Conservation (phyloP, 371 early-diverging fungal species). For the Phascolomyces articulosus region DNA sequence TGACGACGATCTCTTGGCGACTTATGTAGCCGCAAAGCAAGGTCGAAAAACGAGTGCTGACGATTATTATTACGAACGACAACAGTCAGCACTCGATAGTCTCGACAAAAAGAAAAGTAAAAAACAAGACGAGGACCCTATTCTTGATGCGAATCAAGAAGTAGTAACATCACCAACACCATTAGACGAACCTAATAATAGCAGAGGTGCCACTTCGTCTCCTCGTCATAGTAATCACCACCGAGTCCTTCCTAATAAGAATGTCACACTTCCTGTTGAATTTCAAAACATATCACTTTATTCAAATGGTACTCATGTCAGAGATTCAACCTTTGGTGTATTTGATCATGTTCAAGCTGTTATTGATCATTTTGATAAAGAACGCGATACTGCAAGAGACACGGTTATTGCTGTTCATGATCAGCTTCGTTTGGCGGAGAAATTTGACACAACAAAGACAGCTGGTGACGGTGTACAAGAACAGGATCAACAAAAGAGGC, state of each 20-base stretch:
- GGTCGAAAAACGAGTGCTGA: slow-evolving; percentile 21
- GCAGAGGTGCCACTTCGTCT: not conserved
- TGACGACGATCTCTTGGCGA: slow-evolving; percentile 37
- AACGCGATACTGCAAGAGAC: slow-evolving; percentile 48
- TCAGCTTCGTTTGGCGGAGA: slow-evolving; percentile 50
- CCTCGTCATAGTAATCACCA: not conserved
- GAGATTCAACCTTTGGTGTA: slow-evolving; percentile 24
- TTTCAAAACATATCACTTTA: not conserved
- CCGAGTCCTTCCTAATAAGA: not conserved
- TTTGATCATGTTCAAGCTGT: slow-evolving; percentile 51
- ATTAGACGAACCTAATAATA: slow-evolving; percentile 2
- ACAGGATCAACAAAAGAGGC: slow-evolving; percentile 11
- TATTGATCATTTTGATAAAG: slow-evolving; percentile 54
- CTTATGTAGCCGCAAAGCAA: slow-evolving; percentile 34
- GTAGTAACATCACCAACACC: not conserved
- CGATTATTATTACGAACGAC: slow-evolving; percentile 33
- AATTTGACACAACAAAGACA: slow-evolving; percentile 13
- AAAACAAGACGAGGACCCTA: not conserved
- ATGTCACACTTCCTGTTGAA: not conserved
- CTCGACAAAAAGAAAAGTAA: not conserved
- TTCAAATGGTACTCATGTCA: not conserved
- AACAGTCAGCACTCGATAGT: slow-evolving; percentile 20
- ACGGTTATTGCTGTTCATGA: slow-evolving; percentile 60
- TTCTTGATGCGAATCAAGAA: not conserved
- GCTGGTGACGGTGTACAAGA: slow-evolving; percentile 1